These are phyloP conservation scores for Candida verbasci DNA, from an alignment of 805 yeast species.

Conservation along the genomic window DNA sequence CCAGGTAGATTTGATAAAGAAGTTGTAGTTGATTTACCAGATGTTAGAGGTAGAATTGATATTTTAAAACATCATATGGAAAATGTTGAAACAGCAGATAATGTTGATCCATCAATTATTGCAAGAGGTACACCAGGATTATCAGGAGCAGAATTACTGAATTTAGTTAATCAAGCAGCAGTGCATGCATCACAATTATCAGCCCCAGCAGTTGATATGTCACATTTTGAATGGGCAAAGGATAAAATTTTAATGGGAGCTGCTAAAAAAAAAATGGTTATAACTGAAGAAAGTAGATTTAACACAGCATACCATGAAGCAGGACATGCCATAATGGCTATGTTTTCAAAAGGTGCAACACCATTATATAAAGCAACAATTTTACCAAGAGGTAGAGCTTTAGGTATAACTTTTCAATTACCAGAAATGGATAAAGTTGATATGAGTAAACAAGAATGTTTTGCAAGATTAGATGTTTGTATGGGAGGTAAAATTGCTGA, in stretches of 20 bases:
- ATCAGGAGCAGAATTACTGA: slow-evolving; percentile 97
- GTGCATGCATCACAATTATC: slow-evolving; percentile 91
- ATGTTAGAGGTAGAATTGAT: slow-evolving; percentile 94
- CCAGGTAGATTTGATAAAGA: slow-evolving; percentile 98
- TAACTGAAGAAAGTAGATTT: slow-evolving; percentile 89
- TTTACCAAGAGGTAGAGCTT: slow-evolving; percentile 92
- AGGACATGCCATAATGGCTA: slow-evolving; percentile 97
- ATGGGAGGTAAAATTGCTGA: slow-evolving; percentile 99
- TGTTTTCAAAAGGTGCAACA: slow-evolving; percentile 91
- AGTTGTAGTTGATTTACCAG: slow-evolving; percentile 93
- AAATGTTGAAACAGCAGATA: slow-evolving; percentile 78
- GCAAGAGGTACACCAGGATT: slow-evolving; percentile 98
- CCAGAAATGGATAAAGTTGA: slow-evolving; percentile 99
- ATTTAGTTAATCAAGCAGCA: slow-evolving; percentile 96
- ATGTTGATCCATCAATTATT: slow-evolving; percentile 82
- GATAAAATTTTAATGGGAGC: slow-evolving; percentile 98
- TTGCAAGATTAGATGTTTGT: slow-evolving; percentile 90
- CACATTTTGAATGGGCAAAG: slow-evolving; percentile 97
- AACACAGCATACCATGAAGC: slow-evolving; percentile 99
- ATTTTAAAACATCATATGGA: slow-evolving; percentile 88
- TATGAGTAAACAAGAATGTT: slow-evolving; percentile 82
- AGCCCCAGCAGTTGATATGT: slow-evolving; percentile 86
- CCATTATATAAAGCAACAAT: slow-evolving; percentile 96
- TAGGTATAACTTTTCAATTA: slow-evolving; percentile 94
- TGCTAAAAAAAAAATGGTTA: slow-evolving; percentile 94